Conservation (phyloP, 2,329 filamentous ascomycete species). For the Penicillium sumatraense region DNA sequence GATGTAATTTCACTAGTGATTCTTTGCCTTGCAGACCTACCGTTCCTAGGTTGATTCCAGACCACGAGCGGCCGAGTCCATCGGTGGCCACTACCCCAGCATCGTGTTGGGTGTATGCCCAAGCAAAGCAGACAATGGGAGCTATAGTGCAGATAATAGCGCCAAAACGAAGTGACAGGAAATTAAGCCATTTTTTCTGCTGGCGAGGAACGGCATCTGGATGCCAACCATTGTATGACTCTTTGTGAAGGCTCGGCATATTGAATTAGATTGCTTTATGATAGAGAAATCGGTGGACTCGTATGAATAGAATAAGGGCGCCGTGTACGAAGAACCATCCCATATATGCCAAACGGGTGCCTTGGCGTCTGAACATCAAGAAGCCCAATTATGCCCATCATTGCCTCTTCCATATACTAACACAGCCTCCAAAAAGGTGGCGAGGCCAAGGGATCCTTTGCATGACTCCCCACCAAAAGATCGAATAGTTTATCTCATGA, state of each 20-base stretch:
- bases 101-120: conserved; percentile 16
- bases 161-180: conserved; percentile 18
- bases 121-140: conserved; percentile 19
- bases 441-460: conserved; percentile 10
- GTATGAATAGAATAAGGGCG: too few species aligned
- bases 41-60: conserved; percentile 14
- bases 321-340: too few species aligned
- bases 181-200: conserved; percentile 17
- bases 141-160: conserved; percentile 11
- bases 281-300: too few species aligned
- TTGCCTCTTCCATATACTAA: not conserved
- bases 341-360: not conserved
- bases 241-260: not conserved
- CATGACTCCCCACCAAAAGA: not conserved
- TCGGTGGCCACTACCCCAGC: conserved; percentile 15
- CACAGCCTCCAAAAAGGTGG: conserved; percentile 11
- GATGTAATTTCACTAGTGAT: too few species aligned
- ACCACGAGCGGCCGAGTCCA: conserved; percentile 14
- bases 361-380: not conserved
- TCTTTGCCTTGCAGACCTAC: not conserved
- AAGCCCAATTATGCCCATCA: conserved; percentile 2
- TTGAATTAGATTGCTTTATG: not conserved
- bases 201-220: conserved; percentile 17
- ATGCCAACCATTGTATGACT: conserved; percentile 5
- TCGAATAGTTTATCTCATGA: not conserved